Evolutionary conservation across 345 rosid genomes (phyloP), one percentile per base, ranked within the genome.

Genomic region (Carallia pectinifolia): DNA sequence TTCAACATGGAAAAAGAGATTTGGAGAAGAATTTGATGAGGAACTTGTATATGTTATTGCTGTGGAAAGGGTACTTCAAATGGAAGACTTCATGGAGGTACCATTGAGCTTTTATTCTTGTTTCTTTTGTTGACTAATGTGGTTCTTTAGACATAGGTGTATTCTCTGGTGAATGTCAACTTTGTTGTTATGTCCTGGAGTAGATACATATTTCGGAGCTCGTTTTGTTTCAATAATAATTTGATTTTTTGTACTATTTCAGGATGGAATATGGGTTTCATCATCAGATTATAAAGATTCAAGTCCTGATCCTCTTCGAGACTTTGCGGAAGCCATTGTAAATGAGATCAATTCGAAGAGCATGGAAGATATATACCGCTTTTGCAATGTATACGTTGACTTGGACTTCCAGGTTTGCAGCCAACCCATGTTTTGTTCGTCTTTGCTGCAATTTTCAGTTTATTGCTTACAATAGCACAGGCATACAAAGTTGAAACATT

Each of bases 81-180:
- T 87, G 73, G 97, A 89, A 81, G 92, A 91, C 80, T 87, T 89
- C 80, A 84, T 82, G 79, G 98, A 91, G 98, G 98, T 93, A 74
- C 29, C 30, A 31, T 40, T 2, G 34, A 53, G 36, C 48, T 52
- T 64, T 33, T 54, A 15, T 7, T 33, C 44, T 47, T 33, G 37
- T 47, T 61, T 37, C 33, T 19, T 15, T 16, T 33, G 31, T 33
- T 40, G 68, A 31, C 40, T 53, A n/a, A 7, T 65, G 58, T 29
- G 23, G 54, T 59, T 38, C 31, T 33, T 62, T 52, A 65, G 37
- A 31, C 29, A 19, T 53, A 16, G 31, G 1, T 48, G 8, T 18
- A 58, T 33, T 23, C 36, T 77, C 1, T 61, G 4, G 9, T 44
- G 30, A 56, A 38, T n/a, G 4, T 7, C 30, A 30, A n/a, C 34